phyloP scores from a whole-genome alignment of 2,329 filamentous ascomycete genomes.

The Xylariaceae sp. region DNA sequence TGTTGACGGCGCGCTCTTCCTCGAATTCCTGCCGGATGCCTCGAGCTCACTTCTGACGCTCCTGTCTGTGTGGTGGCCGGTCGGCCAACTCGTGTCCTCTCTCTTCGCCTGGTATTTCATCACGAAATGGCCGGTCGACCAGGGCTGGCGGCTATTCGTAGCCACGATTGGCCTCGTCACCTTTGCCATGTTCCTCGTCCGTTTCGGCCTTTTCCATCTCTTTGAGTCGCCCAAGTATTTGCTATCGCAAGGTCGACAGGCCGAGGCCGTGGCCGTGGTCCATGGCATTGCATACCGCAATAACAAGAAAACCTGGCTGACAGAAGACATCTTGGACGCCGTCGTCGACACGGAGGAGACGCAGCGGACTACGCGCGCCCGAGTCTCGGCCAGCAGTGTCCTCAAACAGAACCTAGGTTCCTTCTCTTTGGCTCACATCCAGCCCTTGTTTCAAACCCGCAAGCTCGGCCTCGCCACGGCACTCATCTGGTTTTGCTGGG shows the following conservation, averaged over 20 bases:
- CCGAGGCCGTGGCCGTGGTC: constrained; percentile 73
- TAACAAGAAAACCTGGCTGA: constrained; percentile 66
- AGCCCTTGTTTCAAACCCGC: constrained; percentile 56
- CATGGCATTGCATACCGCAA: constrained; percentile 73
- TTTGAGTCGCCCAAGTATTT: constrained; percentile 84
- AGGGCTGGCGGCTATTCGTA: constrained; percentile 74
- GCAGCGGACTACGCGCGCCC: constrained; percentile 12
- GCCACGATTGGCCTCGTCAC: constrained; percentile 66
- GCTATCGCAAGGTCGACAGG: constrained; percentile 67
- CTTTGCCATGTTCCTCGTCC: constrained; percentile 69
- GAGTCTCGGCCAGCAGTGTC: constrained; percentile 36
- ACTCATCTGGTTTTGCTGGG: constrained; percentile 74
- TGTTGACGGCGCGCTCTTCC: constrained; percentile 61
- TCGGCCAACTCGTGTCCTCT: constrained; percentile 70
- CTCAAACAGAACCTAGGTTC: constrained; percentile 55
- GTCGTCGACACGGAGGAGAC: constrained; percentile 42
- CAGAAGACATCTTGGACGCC: constrained; percentile 58
- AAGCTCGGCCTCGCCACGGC: constrained; percentile 47
- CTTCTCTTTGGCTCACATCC: constrained; percentile 62
- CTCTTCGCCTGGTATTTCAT: constrained; percentile 72
- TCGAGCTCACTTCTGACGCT: constrained; percentile 70
- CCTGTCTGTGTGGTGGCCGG: constrained; percentile 81
- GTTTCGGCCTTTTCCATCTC: constrained; percentile 74
- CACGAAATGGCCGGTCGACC: constrained; percentile 58
- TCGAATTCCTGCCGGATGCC: constrained; percentile 74